Evolutionary conservation across 2,329 filamentous ascomycete species (phyloP).

Genomic region (Pyrenophora tritici-repentis): DNA sequence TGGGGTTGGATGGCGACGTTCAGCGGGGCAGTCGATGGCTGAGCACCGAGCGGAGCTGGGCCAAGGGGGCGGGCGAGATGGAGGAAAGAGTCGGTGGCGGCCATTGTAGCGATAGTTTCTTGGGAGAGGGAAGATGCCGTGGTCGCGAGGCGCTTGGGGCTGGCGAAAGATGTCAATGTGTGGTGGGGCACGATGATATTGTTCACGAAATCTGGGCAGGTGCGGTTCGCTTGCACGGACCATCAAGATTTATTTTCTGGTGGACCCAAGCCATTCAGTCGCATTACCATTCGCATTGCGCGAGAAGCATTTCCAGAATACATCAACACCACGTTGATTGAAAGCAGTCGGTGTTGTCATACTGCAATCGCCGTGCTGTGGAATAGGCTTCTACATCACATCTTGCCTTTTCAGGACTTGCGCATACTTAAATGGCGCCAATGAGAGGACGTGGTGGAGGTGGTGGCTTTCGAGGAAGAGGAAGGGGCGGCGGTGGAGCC

Average conservation of each 20-base stretch:
- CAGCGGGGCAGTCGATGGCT: slow-evolving; percentile 86
- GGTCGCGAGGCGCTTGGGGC: slow-evolving; percentile 18
- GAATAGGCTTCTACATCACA: no score
- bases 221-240: slow-evolving; percentile 40
- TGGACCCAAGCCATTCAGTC: neutral
- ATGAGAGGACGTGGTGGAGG: slow-evolving; percentile 18
- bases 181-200: slow-evolving; percentile 37
- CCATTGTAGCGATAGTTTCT: slow-evolving; percentile 66
- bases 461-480: slow-evolving; percentile 27
- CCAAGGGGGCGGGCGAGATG: slow-evolving; percentile 92
- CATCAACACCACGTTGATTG: neutral
- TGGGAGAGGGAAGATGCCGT: slow-evolving; percentile 11
- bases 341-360: no score
- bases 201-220: slow-evolving; percentile 39
- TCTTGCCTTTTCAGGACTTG: no score
- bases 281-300: neutral
- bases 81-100: slow-evolving; percentile 82
- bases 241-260: slow-evolving; percentile 27
- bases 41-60: slow-evolving; percentile 76
- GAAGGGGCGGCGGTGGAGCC: slow-evolving; percentile 1
- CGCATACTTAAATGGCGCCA: slow-evolving; percentile 19
- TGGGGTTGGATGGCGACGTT: slow-evolving; percentile 95
- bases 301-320: neutral
- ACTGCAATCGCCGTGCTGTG: no score
- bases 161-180: slow-evolving; percentile 21